Base-by-base conservation (phyloP, 2,329 filamentous ascomycete species). In the Fusarium sp. region DNA sequence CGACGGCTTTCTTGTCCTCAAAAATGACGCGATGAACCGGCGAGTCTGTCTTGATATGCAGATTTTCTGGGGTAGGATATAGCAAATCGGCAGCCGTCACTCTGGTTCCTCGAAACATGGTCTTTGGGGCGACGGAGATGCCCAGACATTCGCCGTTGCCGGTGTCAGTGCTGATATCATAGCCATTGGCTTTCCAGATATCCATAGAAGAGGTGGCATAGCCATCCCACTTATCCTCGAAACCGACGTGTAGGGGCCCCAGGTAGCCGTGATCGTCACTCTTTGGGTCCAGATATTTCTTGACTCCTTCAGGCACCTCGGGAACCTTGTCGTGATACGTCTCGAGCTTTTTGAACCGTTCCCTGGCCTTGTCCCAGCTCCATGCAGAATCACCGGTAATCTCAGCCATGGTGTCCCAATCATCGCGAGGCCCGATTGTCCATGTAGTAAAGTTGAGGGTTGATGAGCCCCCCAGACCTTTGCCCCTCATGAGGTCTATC, bases 371-470 rank as follows among this genome's bases (percentile, higher is more conserved):
- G 22, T 56, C 40, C 71, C 71, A 73, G 37, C 22, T 57, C 71
- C 71, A 73, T 6, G 50, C 60, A 14, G 65, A 22, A 38, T 73
- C 71, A 12, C 61, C 66, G 3, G 63, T 72, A 11, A 72, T 37
- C 15, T 70, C 57, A 4, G 54, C 60, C 63, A 73, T 71, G 2
- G 66, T 69, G 10, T 69, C 65, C 71, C 69, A 72, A 45, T 72
- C 70, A 60, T 72, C 70, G 11, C 68, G 61, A 32, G 70, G 70
- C 1, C 70, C 70, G 35, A 68, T 65, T 9, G 67, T 70, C 70
- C 70, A 72, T 8, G 70, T 68, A 1, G 70, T 72, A 40, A 73
- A 73, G 66, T 73, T 73, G 63, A 73, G 61, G 14, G 56, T 33
- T 11, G 71, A 67, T 17, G 71, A 70, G 22, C 71, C 71, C 6